phyloP scores from a whole-genome alignment of 2,329 filamentous ascomycete genomes.

The Botryotinia convoluta region DNA sequence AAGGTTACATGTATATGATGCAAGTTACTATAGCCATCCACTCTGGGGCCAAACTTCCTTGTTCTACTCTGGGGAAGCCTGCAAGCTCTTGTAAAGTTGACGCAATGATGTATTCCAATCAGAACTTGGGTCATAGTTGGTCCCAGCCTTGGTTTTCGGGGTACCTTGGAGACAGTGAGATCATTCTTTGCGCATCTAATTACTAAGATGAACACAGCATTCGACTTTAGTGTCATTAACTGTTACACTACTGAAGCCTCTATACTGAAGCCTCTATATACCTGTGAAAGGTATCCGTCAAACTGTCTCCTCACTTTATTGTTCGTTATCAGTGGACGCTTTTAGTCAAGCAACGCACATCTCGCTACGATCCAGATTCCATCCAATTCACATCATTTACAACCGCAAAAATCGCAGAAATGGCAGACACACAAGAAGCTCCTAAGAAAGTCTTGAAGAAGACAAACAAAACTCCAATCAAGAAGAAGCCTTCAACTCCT shows the following conservation, averaged over 20 bases:
- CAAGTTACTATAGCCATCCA: slow-evolving; percentile 15
- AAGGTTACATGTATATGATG: slow-evolving; percentile 9
- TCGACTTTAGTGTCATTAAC: not conserved
- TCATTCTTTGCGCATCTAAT: slow-evolving; percentile 9
- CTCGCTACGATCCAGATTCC: slow-evolving; percentile 7
- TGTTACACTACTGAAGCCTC: not conserved
- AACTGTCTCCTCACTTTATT: slow-evolving; percentile 15
- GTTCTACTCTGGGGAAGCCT: slow-evolving; percentile 14
- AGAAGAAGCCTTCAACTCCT: slow-evolving; percentile 8
- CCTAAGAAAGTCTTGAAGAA: slow-evolving; percentile 21
- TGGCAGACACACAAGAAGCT: slow-evolving; percentile 20
- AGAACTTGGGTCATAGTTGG: slow-evolving; percentile 15
- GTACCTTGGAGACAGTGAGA: slow-evolving; percentile 9
- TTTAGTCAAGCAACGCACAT: slow-evolving; percentile 3
- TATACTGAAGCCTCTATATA: slow-evolving; percentile 18
- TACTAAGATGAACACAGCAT: slow-evolving; percentile 16
- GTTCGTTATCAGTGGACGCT: slow-evolving; percentile 19
- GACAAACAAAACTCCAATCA: slow-evolving; percentile 18
- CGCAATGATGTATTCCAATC: slow-evolving; percentile 15
- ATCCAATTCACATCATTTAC: slow-evolving; percentile 1
- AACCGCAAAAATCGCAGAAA: not conserved
- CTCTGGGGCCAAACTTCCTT: slow-evolving; percentile 12
- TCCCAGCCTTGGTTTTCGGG: not conserved
- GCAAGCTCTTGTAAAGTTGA: slow-evolving; percentile 11
- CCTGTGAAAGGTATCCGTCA: slow-evolving; percentile 2